These are phyloP conservation scores for Ganoderma boninense DNA, from an alignment of 1,284 basidiomycete genomes.

Conservation along the genomic window DNA sequence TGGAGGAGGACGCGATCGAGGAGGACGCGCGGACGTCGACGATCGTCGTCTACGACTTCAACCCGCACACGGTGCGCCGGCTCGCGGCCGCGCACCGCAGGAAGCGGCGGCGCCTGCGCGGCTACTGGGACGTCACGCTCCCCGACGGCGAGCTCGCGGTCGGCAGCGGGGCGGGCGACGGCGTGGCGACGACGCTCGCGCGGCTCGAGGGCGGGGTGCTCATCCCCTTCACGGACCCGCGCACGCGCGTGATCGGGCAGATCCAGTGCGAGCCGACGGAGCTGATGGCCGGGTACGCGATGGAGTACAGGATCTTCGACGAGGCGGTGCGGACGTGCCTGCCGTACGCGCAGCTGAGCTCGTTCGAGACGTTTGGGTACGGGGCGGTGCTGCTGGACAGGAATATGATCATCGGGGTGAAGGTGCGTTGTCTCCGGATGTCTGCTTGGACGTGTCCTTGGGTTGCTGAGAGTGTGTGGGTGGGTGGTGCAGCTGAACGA, in stretches of 20 bases:
- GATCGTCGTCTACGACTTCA: slow-evolving; percentile 37
- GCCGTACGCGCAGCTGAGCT: slow-evolving; percentile 33
- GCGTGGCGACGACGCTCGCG: background rate
- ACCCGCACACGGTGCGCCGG: slow-evolving; percentile 31
- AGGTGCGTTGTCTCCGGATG: slow-evolving; percentile 21
- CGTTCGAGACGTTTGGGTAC: slow-evolving; percentile 32
- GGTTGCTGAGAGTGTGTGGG: background rate
- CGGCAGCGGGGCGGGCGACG: background rate
- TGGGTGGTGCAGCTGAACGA: slow-evolving; percentile 23
- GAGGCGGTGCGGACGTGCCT: slow-evolving; percentile 30
- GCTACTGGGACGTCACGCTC: slow-evolving; percentile 16
- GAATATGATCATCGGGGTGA: slow-evolving; percentile 31
- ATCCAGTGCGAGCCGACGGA: slow-evolving; percentile 30
- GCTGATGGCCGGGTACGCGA: slow-evolving; percentile 24
- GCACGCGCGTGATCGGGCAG: slow-evolving; percentile 28
- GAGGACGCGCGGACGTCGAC: slow-evolving; percentile 25
- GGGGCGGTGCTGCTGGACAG: slow-evolving; percentile 29
- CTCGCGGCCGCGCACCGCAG: slow-evolving; percentile 28
- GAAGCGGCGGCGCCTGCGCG: slow-evolving; percentile 20
- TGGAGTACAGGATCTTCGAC: slow-evolving; percentile 31
- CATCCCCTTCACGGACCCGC: slow-evolving; percentile 31
- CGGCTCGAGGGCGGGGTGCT: slow-evolving; percentile 17
- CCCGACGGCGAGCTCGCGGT: slow-evolving; percentile 17
- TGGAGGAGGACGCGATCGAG: slow-evolving; percentile 30
- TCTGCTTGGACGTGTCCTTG: background rate